These are phyloP conservation scores for Aspergillus leporis DNA, from an alignment of 495 filamentous ascomycete genomes.

Conservation along the genomic window DNA sequence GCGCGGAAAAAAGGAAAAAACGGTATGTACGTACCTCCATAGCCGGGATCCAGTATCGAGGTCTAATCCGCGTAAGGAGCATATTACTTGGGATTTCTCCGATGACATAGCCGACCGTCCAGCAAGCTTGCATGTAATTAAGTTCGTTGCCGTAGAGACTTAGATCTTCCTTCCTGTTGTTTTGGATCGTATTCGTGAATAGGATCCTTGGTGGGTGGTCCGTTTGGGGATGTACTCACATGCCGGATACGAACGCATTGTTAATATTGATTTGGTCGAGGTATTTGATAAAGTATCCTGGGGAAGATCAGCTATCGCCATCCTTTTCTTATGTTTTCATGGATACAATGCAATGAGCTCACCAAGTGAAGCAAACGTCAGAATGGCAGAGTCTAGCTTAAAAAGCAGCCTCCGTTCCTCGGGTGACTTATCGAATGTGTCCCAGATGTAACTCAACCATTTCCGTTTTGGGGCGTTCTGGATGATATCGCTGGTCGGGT, in stretches of 20 bases:
- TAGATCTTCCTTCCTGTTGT: conserved; percentile 61
- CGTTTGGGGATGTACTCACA: conserved; percentile 23
- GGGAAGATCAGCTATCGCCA: background rate
- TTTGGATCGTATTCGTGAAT: no score
- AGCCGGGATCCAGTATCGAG: conserved; percentile 60
- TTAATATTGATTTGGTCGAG: conserved; percentile 60
- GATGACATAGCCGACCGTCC: conserved; percentile 65
- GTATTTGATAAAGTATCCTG: conserved; percentile 60
- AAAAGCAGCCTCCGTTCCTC: conserved; percentile 60
- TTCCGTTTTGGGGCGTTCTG: conserved; percentile 29
- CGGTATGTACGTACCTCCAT: conserved; percentile 41
- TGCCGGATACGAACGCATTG: conserved; percentile 53
- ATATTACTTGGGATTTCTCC: conserved; percentile 64
- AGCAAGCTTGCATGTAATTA: conserved; percentile 53
- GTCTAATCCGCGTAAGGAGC: conserved; percentile 54
- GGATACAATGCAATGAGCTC: no score
- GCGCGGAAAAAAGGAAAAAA: background rate
- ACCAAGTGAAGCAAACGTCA: conserved; percentile 56
- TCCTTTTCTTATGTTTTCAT: background rate
- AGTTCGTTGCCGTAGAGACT: conserved; percentile 56
- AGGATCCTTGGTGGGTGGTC: no score
- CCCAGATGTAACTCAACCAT: conserved; percentile 56
- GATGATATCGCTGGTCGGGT: conserved; percentile 16
- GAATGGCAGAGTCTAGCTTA: conserved; percentile 57
- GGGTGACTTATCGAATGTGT: conserved; percentile 60